A percentile compares a stretch with the other conserved stretches of the same genome.
Conservation (phyloP, 345 rosid species). For the Euphorbia peplus region DNA sequence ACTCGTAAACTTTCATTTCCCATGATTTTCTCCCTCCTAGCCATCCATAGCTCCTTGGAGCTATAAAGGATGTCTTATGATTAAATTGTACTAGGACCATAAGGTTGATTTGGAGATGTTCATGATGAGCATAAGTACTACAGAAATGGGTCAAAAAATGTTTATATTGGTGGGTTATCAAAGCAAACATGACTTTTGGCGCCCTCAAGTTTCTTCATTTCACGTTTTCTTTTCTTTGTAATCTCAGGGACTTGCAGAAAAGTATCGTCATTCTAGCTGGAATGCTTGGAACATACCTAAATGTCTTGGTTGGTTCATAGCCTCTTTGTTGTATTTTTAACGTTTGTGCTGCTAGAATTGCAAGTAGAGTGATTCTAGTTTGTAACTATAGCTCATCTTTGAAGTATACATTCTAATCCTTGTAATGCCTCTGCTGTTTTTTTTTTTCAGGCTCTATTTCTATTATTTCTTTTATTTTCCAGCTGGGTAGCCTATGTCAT, state of each 20-base stretch:
- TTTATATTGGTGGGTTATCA: not conserved
- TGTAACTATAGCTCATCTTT: not conserved
- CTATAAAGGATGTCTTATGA: not conserved
- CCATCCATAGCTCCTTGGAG: not conserved
- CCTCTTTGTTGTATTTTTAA: slow-evolving; percentile 9
- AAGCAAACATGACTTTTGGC: not conserved
- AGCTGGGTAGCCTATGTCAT: slow-evolving; percentile 96
- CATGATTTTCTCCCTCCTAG: not conserved
- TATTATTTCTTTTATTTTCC: slow-evolving; percentile 78
- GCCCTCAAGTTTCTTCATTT: slow-evolving; percentile 10
- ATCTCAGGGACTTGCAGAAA: slow-evolving; percentile 63
- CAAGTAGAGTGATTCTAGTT: not conserved
- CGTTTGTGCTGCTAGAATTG: not conserved
- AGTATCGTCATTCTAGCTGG: slow-evolving; percentile 70
- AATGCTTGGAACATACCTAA: slow-evolving; percentile 82
- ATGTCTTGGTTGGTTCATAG: slow-evolving; percentile 69
- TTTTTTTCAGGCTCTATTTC: slow-evolving; percentile 72
- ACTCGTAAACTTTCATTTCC: not conserved
- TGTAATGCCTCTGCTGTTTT: slow-evolving; percentile 15
- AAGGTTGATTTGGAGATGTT: not conserved
- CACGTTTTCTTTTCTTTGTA: slow-evolving; percentile 7
- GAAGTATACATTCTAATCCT: not conserved
- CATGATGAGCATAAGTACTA: not conserved
- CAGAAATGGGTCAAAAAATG: not conserved
- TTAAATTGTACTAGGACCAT: not conserved